Evolutionary conservation across 2,329 filamentous ascomycete genomes (phyloP).

Genomic region (Colletotrichum caudatum): DNA sequence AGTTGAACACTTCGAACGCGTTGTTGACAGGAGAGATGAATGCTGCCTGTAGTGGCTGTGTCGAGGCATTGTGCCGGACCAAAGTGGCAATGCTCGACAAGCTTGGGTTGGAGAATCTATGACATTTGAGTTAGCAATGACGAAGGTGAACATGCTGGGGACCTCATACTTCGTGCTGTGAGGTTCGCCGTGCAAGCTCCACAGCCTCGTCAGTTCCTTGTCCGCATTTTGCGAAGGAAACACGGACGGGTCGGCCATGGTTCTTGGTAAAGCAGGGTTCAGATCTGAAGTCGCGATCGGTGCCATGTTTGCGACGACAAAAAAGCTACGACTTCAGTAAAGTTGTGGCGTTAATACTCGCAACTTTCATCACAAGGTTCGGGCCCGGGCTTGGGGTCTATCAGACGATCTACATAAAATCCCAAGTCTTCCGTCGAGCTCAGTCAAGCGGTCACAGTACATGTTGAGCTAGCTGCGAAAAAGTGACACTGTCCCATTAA

Average conservation of each 20-base stretch:
- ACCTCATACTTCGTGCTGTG: conserved; percentile 17
- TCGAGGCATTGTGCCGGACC: conserved; percentile 21
- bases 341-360: not conserved
- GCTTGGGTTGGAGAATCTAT: conserved; percentile 19
- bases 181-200: conserved; percentile 27
- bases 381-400: not conserved
- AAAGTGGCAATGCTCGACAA: conserved; percentile 24
- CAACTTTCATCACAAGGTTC: not conserved
- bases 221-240: conserved; percentile 24
- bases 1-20: conserved; percentile 19
- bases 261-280: not conserved
- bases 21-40: conserved; percentile 19
- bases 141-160: not conserved
- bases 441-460: not conserved
- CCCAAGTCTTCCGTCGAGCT: not conserved
- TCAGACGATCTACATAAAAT: not conserved
- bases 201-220: conserved; percentile 9
- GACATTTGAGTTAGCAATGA: not conserved
- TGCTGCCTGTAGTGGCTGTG: conserved; percentile 18
- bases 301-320: conserved; percentile 13
- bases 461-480: not conserved
- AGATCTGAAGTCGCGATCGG: conserved; percentile 26
- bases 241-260: conserved; percentile 7
- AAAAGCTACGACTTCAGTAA: not conserved
- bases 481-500: not conserved